Evolutionary conservation across 768 basidiomycete species (phyloP), one percentile per base, ranked within the genome.

Genomic region (Calocera viscosa): DNA sequence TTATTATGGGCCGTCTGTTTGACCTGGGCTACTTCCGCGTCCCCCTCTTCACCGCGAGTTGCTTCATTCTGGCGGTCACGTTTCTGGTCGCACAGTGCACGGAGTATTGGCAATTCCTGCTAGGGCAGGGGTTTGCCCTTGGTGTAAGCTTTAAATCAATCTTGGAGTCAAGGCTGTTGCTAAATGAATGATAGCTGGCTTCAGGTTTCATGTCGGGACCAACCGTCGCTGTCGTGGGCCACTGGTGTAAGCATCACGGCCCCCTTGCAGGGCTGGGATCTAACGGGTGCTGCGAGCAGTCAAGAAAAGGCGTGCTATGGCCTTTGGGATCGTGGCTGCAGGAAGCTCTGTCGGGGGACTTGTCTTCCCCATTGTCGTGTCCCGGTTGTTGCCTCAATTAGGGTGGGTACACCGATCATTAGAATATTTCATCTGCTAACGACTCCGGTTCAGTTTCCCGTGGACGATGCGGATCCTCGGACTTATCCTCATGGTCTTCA

Each of bases 391-490:
- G 33, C 70, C 69, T 22, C 41, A 60, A 5, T 41, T 71, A 41
- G 90, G 88, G 22, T 90, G 22, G 5, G 53, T 60, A 11, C 26
- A 16, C 14, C 24, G 14, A 28, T 12, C 24, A 2, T 32, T 22
- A 10, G 10, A 60, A 60, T 5, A 60, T 5, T 26, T 10, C 35
- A 38, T 5, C 5, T 14, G 14, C 26, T 60, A 22, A 60, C 30
- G 26, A 10, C 14, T 5, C 14, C 53, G 11, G 53, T 30, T 10
- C 22, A 60, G 53, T 12, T 60, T 90, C 74, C 77, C 78, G 68
- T 91, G 89, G 89, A 88, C 89, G 0, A 83, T 88, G 80, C 80
- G 89, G 14, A 82, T 86, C 35, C 75, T 89, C 41, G 88, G 83
- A 1, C 84, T 90, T 68, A 82, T 89, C 8, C 73, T 89, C 0